Conservation (phyloP, 257 asterid genomes). For the Fraxinus cuspidata region DNA sequence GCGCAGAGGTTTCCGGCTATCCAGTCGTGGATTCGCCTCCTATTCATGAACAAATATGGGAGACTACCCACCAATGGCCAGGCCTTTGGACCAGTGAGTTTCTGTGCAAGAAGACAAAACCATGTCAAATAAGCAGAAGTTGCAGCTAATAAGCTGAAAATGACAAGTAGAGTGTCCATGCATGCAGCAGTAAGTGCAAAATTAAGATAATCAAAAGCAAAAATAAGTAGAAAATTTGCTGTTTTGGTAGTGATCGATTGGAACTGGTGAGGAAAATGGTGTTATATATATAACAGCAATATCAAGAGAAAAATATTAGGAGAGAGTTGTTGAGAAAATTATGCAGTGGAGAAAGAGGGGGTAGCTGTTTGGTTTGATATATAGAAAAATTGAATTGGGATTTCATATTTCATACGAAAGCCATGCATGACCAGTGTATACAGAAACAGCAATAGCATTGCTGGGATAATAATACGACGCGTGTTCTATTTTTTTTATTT, state of each 20-base stretch:
- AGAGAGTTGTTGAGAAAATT: conserved; percentile 47
- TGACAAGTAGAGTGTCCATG: conserved; percentile 43
- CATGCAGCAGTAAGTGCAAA: neutral
- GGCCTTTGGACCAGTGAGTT: conserved; percentile 66
- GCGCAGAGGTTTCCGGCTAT: conserved; percentile 64
- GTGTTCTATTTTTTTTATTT: neutral
- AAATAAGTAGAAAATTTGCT: neutral
- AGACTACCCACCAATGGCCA: conserved; percentile 80
- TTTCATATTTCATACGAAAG: conserved; percentile 24
- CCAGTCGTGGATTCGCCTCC: conserved; percentile 78
- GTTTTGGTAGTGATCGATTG: neutral
- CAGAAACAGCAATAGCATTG: neutral
- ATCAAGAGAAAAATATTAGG: conserved; percentile 37
- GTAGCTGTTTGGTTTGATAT: conserved; percentile 43
- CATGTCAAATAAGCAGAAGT: conserved; percentile 58
- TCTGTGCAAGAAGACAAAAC: conserved; percentile 59
- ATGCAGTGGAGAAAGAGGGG: conserved; percentile 15
- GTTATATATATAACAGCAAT: conserved; percentile 28
- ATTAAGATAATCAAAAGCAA: neutral
- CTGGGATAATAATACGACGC: neutral
- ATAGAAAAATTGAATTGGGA: neutral
- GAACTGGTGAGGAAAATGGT: conserved; percentile 25
- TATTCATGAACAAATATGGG: conserved; percentile 60
- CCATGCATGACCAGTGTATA: conserved; percentile 14
- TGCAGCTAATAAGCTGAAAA: conserved; percentile 32